phyloP scores from a whole-genome alignment of 192 early-diverging fungal genomes.

The Rhizophagus prolifer region DNA sequence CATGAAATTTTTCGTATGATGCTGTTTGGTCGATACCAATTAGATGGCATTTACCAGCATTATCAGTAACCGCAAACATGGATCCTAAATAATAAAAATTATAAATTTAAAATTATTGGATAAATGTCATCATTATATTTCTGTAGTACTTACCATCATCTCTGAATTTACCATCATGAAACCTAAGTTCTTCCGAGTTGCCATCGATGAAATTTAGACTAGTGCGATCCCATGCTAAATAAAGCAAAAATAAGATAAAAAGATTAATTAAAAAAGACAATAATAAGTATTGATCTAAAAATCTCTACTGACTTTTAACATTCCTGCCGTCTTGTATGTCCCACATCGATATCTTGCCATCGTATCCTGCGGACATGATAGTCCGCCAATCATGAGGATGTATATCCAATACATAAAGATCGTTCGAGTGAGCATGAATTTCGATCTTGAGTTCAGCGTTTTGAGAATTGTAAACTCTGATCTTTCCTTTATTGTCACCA shows the following conservation, averaged over 20 bases:
- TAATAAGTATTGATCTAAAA: neutral
- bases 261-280: neutral
- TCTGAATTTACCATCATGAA: neutral
- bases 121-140: neutral
- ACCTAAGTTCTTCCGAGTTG: neutral
- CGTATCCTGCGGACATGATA: constrained; percentile 78
- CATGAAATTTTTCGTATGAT: neutral
- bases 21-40: constrained; percentile 60
- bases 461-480: constrained; percentile 64
- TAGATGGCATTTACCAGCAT: constrained; percentile 66
- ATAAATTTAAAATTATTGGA: neutral
- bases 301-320: constrained; percentile 36
- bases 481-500: constrained; percentile 65
- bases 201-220: neutral
- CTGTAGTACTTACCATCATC: neutral
- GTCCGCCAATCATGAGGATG: constrained; percentile 74
- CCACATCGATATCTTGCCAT: constrained; percentile 82
- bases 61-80: constrained; percentile 71
- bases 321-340: constrained; percentile 60
- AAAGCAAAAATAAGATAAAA: neutral
- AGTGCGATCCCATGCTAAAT: neutral
- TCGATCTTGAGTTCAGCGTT: constrained; percentile 57
- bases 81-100: constrained; percentile 41
- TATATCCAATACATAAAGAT: constrained; percentile 71
- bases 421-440: constrained; percentile 58